Base-by-base conservation (phyloP, 75 land plant genomes). In the Ceratopteris richardii region DNA sequence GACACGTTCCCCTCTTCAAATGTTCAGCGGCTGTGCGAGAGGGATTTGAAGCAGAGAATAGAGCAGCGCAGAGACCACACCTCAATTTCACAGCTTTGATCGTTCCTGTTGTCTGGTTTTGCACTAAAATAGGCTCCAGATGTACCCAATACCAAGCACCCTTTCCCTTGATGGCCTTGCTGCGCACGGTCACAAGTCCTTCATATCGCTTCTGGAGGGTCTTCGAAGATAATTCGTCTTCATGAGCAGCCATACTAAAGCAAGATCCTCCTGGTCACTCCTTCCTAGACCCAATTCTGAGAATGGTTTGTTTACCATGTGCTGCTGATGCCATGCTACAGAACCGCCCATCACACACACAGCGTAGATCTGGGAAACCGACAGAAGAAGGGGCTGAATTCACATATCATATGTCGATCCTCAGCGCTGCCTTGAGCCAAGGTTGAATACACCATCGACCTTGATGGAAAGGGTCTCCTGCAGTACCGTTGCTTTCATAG, bases 131-230 rank as follows among this genome's bases (percentile, higher is more conserved):
- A 9, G 94, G 94, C 51, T 82, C 83, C 16, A 88, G 61, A 36
- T 88, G 94, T 0, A 76, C 69, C 94, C 94, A 88, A 61, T 88
- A 88, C 94, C 91, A 86, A 1, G 94, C 94, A 13, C 94, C 94
- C 43, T 88, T 88, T 20, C 94, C 94, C 55, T 83, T 88, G 46
- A 82, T 65, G 43, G 94, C 94, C 76, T 88, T 88, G 64, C 57
- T 73, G 11, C 87, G 62, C 47, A 88, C 94, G 31, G 72, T 72
- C 36, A 80, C 56, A 54, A 88, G 77, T 18, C 81, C 86, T 41
- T 88, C 87, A 67, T 80, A 88, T 26, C 94, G 61, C 72, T 82
- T 86, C 56, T 67, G 63, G 62, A 79, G 64, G 47, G 87, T 78
- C 67, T 72, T 79, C 52, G 67, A 71, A 19, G 94, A 63, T 39